Base-by-base conservation (phyloP, 139 green algal genomes). In the Mychonastes homosphaera region DNA sequence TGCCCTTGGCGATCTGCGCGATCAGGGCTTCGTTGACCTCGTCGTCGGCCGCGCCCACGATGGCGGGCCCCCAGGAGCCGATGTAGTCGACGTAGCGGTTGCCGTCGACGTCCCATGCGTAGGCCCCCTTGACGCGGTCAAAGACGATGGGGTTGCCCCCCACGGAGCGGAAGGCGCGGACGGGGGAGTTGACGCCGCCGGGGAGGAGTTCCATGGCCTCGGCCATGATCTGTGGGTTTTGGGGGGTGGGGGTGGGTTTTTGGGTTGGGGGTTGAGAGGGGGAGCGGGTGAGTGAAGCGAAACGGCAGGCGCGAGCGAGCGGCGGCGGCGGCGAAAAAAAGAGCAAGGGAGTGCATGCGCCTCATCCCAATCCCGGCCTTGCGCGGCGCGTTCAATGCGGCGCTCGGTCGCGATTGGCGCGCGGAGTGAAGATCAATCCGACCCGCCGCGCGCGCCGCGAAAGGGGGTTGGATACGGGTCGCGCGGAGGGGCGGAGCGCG, bases 41-140 rank as follows among this genome's bases (percentile, higher is more conserved):
- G 23, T 96, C 87, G 72, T 96, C 84, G 50, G 82, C 81, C 69
- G 88, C 77, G 40, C 92, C 92, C 35, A 87, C 80, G 67, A 99
- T 99, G 40, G 92, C 92, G 16, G 92, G 92, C 32, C 92, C 92
- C 92, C 92, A 99, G 30, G 73, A 84, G 65, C 92, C 92, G 34
- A 99, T 83, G 61, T 99, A 99, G 77, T 99, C 92, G 43, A 99
- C 82, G 73, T 92, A 95, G 70, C 88, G 83, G 79, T 95, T 95
- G 64, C 73, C 67, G 62, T 95, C 87, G 6, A 92, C 87, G 55
- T 99, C 92, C 51, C 70, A 96, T 69, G 78, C 84, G 65, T 97
- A 87, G 21, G 82, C 63, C 29, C 90, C 92, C 81, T 97, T 96
- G 18, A 99, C 92, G 36, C 63, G 73, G 38, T 99, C 92, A 68